Evolutionary conservation across 805 yeast genomes (phyloP).

Genomic region (Millerago galiae): DNA sequence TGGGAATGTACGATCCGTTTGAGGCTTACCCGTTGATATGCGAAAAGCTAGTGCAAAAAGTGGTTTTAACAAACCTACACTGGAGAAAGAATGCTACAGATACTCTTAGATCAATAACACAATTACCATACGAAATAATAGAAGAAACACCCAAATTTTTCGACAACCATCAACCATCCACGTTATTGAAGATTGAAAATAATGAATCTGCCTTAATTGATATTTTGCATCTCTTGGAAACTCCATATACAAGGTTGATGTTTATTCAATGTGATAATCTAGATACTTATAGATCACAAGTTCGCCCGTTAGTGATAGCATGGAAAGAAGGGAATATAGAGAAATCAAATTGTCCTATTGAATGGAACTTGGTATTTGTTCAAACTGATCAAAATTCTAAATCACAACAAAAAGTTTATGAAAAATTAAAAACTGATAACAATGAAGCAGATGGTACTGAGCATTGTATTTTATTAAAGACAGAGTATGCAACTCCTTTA

Average conservation of each 20-base stretch:
- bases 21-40: constrained; percentile 42
- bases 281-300: constrained; percentile 73
- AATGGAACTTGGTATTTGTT: constrained; percentile 56
- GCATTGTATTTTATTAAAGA: constrained; percentile 32
- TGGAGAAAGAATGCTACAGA: constrained; percentile 51
- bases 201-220: constrained; percentile 4
- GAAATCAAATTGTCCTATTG: constrained; percentile 39
- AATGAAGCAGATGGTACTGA: constrained; percentile 22
- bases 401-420: constrained; percentile 42
- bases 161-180: constrained; percentile 10
- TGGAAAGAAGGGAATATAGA: constrained; percentile 55
- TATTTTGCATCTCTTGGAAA: constrained; percentile 5
- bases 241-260: constrained; percentile 60
- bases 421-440: constrained; percentile 51
- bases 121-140: constrained; percentile 43
- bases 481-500: constrained; percentile 16
- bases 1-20: constrained; percentile 76
- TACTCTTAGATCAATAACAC: constrained; percentile 58
- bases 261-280: constrained; percentile 58
- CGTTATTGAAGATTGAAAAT: not conserved
- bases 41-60: constrained; percentile 35
- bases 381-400: constrained; percentile 31
- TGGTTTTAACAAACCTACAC: constrained; percentile 60
- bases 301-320: constrained; percentile 73
- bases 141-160: constrained; percentile 48